Evolutionary conservation across 164 flowering plant species (phyloP).

Genomic region (Cinnamomum micranthum): DNA sequence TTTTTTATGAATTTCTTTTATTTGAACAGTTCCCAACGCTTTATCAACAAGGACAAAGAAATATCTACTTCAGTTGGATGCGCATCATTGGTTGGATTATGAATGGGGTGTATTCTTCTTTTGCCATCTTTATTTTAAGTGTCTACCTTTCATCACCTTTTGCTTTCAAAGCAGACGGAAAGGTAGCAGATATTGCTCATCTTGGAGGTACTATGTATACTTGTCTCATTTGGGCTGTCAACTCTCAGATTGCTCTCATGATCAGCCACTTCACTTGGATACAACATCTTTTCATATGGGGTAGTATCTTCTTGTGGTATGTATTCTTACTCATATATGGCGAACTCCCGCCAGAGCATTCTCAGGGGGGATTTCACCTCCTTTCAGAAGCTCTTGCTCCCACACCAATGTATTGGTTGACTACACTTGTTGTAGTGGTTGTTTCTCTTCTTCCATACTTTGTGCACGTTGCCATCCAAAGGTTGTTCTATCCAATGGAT

Average conservation of each 20-base stretch:
- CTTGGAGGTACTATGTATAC: slow-evolving; percentile 49
- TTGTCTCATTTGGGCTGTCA: slow-evolving; percentile 56
- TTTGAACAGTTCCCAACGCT: slow-evolving; percentile 55
- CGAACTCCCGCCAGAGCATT: slow-evolving; percentile 30
- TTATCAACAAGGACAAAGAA: slow-evolving; percentile 52
- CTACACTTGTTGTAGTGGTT: slow-evolving; percentile 35
- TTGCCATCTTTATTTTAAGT: slow-evolving; percentile 36
- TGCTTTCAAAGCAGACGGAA: slow-evolving; percentile 39
- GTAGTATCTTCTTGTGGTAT: slow-evolving; percentile 54
- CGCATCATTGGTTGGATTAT: slow-evolving; percentile 56
- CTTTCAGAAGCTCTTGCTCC: slow-evolving; percentile 43
- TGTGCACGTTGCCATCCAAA: slow-evolving; percentile 32
- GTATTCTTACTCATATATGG: slow-evolving; percentile 41
- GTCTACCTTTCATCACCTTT: slow-evolving; percentile 18
- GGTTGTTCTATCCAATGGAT: slow-evolving; percentile 54
- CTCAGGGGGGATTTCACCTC: slow-evolving; percentile 26
- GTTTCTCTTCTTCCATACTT: slow-evolving; percentile 48
- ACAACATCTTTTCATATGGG: slow-evolving; percentile 64
- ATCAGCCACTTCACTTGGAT: slow-evolving; percentile 67
- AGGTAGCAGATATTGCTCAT: slow-evolving; percentile 33
- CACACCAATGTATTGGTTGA: slow-evolving; percentile 44
- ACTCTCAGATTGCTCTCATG: slow-evolving; percentile 56
- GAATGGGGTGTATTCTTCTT: slow-evolving; percentile 44
- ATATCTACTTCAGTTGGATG: slow-evolving; percentile 42
- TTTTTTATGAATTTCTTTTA: not conserved